These are phyloP conservation scores for Dendrostoma leiphaemia DNA, from an alignment of 2,329 filamentous ascomycete species.

Conservation along the genomic window DNA sequence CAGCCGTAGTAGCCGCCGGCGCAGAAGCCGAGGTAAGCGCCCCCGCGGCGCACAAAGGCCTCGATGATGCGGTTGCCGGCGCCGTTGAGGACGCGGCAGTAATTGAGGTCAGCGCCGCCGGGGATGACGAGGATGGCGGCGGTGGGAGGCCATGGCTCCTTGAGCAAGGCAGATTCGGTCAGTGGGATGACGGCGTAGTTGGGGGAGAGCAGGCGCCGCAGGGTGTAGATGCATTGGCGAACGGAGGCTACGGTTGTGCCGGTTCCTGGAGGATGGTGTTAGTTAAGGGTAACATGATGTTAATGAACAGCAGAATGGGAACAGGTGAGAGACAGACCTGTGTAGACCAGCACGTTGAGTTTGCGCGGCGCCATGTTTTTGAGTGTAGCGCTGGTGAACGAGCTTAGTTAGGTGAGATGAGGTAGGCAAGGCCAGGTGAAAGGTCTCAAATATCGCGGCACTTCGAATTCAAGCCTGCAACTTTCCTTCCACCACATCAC, in stretches of 20 bases:
- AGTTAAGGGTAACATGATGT: conserved; percentile 10
- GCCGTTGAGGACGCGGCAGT: conserved; percentile 85
- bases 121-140: conserved; percentile 91
- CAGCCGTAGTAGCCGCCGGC: conserved; percentile 92
- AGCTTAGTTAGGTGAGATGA: not conserved
- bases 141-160: conserved; percentile 85
- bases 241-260: conserved; percentile 88
- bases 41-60: conserved; percentile 82
- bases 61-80: conserved; percentile 80
- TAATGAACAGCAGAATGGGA: conserved; percentile 3
- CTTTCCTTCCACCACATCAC: conserved; percentile 24
- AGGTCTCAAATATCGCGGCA: conserved; percentile 6
- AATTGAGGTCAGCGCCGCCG: conserved; percentile 90
- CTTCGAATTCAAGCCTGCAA: not conserved
- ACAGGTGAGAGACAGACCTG: conserved; percentile 54
- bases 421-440: not conserved
- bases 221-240: conserved; percentile 81
- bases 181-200: conserved; percentile 92
- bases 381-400: not conserved
- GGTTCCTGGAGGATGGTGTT: conserved; percentile 54
- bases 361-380: conserved; percentile 62
- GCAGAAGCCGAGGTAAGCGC: conserved; percentile 86
- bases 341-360: conserved; percentile 92
- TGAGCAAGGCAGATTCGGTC: conserved; percentile 72
- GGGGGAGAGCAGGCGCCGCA: conserved; percentile 81